These are phyloP conservation scores for Didymella pinodella DNA, from an alignment of 2,329 filamentous ascomycete genomes.

Conservation along the genomic window DNA sequence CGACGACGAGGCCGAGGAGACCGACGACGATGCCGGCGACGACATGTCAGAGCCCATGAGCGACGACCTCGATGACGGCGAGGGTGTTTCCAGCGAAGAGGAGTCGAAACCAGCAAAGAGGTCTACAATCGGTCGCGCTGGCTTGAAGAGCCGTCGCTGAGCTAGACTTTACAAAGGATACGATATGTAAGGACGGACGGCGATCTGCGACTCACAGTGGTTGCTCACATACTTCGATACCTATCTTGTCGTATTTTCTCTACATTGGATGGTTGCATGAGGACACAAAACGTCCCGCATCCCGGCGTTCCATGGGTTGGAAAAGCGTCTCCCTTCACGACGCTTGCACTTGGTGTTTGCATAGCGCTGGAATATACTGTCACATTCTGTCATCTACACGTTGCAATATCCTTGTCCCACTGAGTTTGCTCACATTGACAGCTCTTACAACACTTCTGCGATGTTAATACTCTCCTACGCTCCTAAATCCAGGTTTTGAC, in stretches of 20 bases:
- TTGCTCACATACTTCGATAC: conserved; percentile 12
- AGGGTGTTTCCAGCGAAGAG: conserved; percentile 56
- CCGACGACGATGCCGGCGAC: conserved; percentile 56
- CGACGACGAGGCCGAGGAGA: conserved; percentile 62
- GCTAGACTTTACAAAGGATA: conserved; percentile 10
- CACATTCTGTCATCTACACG: conserved; percentile 10
- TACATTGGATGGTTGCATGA: conserved; percentile 17
- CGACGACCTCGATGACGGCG: conserved; percentile 55
- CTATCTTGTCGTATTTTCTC: conserved; percentile 7
- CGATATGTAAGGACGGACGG: conserved; percentile 17
- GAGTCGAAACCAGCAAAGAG: conserved; percentile 45
- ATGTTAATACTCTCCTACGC: neutral
- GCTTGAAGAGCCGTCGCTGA: conserved; percentile 42
- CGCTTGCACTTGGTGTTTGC: conserved; percentile 21
- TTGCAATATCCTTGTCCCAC: conserved; percentile 1
- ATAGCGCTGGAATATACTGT: conserved; percentile 23
- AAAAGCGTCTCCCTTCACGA: conserved; percentile 20
- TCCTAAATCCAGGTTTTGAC: neutral
- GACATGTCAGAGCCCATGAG: conserved; percentile 57
- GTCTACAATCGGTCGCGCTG: conserved; percentile 46
- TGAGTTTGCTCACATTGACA: conserved; percentile 7
- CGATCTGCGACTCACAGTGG: conserved; percentile 11
- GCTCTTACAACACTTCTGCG: neutral
- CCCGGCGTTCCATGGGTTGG: conserved; percentile 18
- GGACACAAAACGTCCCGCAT: conserved; percentile 10